These are phyloP conservation scores for Gigaspora rosea DNA, from an alignment of 192 early-diverging fungal species.

Conservation along the genomic window DNA sequence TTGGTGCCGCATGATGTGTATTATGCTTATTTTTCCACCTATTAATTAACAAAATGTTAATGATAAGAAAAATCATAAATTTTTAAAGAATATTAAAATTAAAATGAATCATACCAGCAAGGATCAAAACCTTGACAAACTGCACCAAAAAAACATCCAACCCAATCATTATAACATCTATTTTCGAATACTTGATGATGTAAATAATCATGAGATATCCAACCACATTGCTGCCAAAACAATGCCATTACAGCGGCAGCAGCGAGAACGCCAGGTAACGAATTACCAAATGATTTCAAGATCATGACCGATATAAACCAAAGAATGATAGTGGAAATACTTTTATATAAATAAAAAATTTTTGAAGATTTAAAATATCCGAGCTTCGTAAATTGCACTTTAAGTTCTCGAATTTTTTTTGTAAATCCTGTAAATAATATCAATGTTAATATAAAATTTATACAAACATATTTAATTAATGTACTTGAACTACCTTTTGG, in stretches of 20 bases:
- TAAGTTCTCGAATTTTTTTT: constrained; percentile 62
- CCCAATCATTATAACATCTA: constrained; percentile 60
- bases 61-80: background rate
- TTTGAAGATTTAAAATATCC: constrained; percentile 68
- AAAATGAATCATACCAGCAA: constrained; percentile 50
- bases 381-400: constrained; percentile 49
- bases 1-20: constrained; percentile 81
- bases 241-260: constrained; percentile 64
- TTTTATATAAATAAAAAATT: constrained; percentile 68
- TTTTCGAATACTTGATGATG: constrained; percentile 81
- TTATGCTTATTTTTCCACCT: constrained; percentile 91
- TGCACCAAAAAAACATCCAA: constrained; percentile 72
- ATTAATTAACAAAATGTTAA: background rate
- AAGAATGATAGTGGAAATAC: constrained; percentile 58
- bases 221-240: constrained; percentile 84
- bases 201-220: constrained; percentile 81
- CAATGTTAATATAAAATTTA: no score
- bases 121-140: constrained; percentile 79
- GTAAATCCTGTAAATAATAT: constrained; percentile 44
- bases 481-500: constrained; percentile 34
- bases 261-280: constrained; percentile 52
- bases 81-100: background rate
- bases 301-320: constrained; percentile 50
- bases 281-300: constrained; percentile 53
- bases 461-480: no score